These are phyloP conservation scores for Amyloporia xantha DNA, from an alignment of 768 basidiomycete species.

Conservation along the genomic window DNA sequence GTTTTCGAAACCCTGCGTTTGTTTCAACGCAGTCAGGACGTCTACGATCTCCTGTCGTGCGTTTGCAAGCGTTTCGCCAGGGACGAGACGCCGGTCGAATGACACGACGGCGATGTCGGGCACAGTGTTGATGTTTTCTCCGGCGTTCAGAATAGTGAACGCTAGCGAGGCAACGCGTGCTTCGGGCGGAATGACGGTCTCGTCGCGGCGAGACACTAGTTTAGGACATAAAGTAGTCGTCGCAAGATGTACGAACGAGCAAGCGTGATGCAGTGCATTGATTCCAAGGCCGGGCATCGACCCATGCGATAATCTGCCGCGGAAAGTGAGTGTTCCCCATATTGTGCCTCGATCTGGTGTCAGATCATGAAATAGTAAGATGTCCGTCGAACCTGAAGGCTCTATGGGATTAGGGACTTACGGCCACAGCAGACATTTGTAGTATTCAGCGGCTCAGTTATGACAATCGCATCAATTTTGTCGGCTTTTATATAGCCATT, in stretches of 20 bases:
- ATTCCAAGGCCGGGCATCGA: slow-evolving; percentile 6
- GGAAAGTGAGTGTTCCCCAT: slow-evolving; percentile 6
- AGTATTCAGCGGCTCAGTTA: slow-evolving; percentile 6
- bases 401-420: not conserved
- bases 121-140: slow-evolving; percentile 5
- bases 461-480: slow-evolving; percentile 5
- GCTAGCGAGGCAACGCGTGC: slow-evolving; percentile 1
- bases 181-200: slow-evolving; percentile 2
- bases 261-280: slow-evolving; percentile 6
- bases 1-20: not conserved
- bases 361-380: no score
- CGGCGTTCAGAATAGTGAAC: slow-evolving; percentile 2
- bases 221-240: not conserved
- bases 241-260: slow-evolving; percentile 1
- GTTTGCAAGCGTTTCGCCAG: slow-evolving; percentile 6
- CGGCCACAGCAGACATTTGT: slow-evolving; percentile 6
- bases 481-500: slow-evolving; percentile 4
- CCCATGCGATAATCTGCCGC: slow-evolving; percentile 1
- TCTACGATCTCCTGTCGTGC: slow-evolving; percentile 1
- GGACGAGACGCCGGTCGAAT: slow-evolving; percentile 7
- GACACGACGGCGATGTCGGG: not conserved
- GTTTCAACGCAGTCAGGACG: not conserved
- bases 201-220: not conserved
- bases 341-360: slow-evolving; percentile 3
- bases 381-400: no score